Conservation (phyloP, 108 stramenopile species). For the Skeletonema potamos region DNA sequence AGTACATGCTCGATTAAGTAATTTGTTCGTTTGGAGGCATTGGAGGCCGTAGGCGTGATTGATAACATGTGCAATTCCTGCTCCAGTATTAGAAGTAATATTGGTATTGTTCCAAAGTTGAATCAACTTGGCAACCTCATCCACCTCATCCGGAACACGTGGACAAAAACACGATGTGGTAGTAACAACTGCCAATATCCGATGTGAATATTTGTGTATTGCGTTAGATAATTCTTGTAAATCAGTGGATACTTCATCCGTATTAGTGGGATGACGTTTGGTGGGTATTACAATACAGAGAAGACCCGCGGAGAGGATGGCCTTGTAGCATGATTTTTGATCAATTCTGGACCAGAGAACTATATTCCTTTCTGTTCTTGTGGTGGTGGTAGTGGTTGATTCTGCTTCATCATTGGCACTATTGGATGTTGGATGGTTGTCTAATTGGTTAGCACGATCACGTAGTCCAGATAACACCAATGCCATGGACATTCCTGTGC, state of each 20-base stretch:
- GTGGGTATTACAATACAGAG: conserved; percentile 89
- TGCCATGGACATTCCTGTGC: conserved; percentile 94
- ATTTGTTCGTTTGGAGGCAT: conserved; percentile 74
- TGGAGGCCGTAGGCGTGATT: conserved; percentile 99
- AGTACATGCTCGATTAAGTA: conserved; percentile 80
- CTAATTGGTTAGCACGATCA: conserved; percentile 27
- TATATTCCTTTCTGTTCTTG: conserved; percentile 49
- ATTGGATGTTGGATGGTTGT: neutral
- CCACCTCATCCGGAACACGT: conserved; percentile 92
- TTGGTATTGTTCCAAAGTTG: conserved; percentile 27
- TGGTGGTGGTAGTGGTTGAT: neutral
- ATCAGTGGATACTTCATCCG: conserved; percentile 92
- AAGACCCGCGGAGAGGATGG: conserved; percentile 89
- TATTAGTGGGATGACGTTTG: conserved; percentile 42
- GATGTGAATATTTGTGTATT: conserved; percentile 46
- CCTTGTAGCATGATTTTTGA: conserved; percentile 99
- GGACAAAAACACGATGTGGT: conserved; percentile 99
- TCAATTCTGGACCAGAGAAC: conserved; percentile 96
- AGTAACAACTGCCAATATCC: conserved; percentile 88
- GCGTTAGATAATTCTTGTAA: conserved; percentile 73
- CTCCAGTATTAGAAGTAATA: too few species aligned
- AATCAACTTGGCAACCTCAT: conserved; percentile 86
- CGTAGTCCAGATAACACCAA: conserved; percentile 76
- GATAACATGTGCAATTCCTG: conserved; percentile 87
- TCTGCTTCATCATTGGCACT: neutral